These are phyloP conservation scores for Monilinia polystroma DNA, from an alignment of 2,329 filamentous ascomycete genomes.

Conservation along the genomic window DNA sequence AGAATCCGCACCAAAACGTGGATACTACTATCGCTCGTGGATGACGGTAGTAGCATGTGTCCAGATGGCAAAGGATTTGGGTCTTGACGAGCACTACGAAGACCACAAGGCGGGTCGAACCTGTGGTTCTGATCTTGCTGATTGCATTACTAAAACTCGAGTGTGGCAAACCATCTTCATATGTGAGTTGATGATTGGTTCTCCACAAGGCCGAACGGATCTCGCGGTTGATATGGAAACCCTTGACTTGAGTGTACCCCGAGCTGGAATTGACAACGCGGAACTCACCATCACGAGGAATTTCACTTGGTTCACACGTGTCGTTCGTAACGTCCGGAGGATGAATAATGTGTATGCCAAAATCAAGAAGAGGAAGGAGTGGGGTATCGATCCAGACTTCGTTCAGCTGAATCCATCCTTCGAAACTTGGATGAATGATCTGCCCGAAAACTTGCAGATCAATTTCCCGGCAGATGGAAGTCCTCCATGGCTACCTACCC, in stretches of 20 bases:
- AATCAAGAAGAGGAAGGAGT: slow-evolving; percentile 75
- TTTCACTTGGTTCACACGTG: slow-evolving; percentile 75
- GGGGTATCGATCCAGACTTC: slow-evolving; percentile 83
- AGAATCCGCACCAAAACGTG: slow-evolving; percentile 86
- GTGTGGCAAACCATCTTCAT: slow-evolving; percentile 88
- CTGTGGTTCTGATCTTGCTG: slow-evolving; percentile 67
- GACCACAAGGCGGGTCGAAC: slow-evolving; percentile 69
- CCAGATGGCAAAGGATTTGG: slow-evolving; percentile 89
- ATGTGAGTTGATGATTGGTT: slow-evolving; percentile 89
- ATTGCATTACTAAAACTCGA: slow-evolving; percentile 81
- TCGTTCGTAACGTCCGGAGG: slow-evolving; percentile 73
- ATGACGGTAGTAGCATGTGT: slow-evolving; percentile 91
- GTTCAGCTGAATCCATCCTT: slow-evolving; percentile 76
- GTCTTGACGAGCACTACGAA: slow-evolving; percentile 81
- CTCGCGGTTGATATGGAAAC: slow-evolving; percentile 72
- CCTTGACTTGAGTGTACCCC: slow-evolving; percentile 69
- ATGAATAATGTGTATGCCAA: slow-evolving; percentile 74
- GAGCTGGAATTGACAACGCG: slow-evolving; percentile 66
- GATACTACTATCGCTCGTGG: slow-evolving; percentile 97
- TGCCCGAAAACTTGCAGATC: slow-evolving; percentile 77
- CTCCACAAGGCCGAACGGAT: slow-evolving; percentile 84
- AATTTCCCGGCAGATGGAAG: slow-evolving; percentile 76
- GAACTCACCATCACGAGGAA: slow-evolving; percentile 80
- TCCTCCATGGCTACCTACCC: slow-evolving; percentile 79
- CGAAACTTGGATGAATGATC: slow-evolving; percentile 69